Percentiles rank a stretch among this genome's conserved stretches.
phyloP scores from a whole-genome alignment of 768 basidiomycete genomes.

The Rhodotorula toruloides region DNA sequence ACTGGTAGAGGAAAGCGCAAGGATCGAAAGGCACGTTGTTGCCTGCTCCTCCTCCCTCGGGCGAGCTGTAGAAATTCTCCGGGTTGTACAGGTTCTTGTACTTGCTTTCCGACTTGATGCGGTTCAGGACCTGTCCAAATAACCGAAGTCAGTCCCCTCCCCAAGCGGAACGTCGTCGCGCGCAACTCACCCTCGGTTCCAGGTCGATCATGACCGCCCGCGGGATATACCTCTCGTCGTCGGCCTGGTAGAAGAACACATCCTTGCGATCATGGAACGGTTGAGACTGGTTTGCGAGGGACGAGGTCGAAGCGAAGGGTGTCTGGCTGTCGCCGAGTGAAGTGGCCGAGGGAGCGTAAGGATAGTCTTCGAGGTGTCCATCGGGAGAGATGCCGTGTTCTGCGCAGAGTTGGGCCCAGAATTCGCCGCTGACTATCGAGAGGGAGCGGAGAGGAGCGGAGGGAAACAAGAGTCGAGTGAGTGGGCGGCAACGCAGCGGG shows the following conservation, averaged over 20 bases:
- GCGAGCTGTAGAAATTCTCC: slow-evolving; percentile 91
- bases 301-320: slow-evolving; percentile 14
- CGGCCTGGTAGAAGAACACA: slow-evolving; percentile 99
- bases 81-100: slow-evolving; percentile 91
- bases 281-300: not conserved
- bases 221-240: slow-evolving; percentile 98
- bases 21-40: slow-evolving; percentile 62
- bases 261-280: slow-evolving; percentile 72
- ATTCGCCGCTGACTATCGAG: slow-evolving; percentile 80
- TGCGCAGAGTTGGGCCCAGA: slow-evolving; percentile 95
- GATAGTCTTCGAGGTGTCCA: slow-evolving; percentile 95
- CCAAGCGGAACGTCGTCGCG: not conserved
- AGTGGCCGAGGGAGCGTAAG: slow-evolving; percentile 45
- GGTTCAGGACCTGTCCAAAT: slow-evolving; percentile 77
- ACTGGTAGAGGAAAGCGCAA: too few species aligned
- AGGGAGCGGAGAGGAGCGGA: not conserved
- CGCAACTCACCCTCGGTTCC: slow-evolving; percentile 73
- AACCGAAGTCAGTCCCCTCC: not conserved
- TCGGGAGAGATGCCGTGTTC: slow-evolving; percentile 97
- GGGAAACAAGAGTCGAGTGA: not conserved
- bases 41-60: slow-evolving; percentile 97
- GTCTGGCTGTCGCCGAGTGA: slow-evolving; percentile 16
- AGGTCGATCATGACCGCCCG: slow-evolving; percentile 92
- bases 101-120: slow-evolving; percentile 71
- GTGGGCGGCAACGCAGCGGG: not conserved